Evolutionary conservation across 2,329 filamentous ascomycete species (phyloP).

Genomic region (Fusarium proliferatum): DNA sequence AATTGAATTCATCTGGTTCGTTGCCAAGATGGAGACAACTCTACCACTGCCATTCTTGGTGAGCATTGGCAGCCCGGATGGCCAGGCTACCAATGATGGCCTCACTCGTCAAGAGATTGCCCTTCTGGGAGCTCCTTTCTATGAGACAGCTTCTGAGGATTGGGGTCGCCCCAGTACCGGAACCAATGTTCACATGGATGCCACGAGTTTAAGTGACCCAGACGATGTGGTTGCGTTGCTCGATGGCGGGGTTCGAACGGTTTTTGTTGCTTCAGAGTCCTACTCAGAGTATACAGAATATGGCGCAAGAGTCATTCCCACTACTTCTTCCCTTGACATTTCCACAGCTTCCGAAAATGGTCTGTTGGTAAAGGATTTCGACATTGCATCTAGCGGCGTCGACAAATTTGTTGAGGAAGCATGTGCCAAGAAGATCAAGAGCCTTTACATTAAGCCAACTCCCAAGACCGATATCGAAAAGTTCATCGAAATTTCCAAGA

Average conservation of each 20-base stretch:
- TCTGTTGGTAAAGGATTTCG: slow-evolving; percentile 64
- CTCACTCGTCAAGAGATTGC: slow-evolving; percentile 68
- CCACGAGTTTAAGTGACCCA: slow-evolving; percentile 71
- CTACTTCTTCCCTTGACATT: slow-evolving; percentile 60
- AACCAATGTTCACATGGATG: slow-evolving; percentile 79
- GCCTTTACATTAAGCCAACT: slow-evolving; percentile 63
- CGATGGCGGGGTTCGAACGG: slow-evolving; percentile 84
- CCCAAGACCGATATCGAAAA: slow-evolving; percentile 58
- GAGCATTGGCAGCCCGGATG: slow-evolving; percentile 64
- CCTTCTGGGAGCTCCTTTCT: slow-evolving; percentile 68
- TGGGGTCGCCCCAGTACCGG: slow-evolving; percentile 62
- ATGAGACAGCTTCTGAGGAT: slow-evolving; percentile 62
- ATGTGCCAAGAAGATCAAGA: slow-evolving; percentile 58
- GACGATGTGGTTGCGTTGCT: slow-evolving; percentile 84
- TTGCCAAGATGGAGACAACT: slow-evolving; percentile 68
- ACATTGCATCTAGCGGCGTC: slow-evolving; percentile 55
- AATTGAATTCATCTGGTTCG: slow-evolving; percentile 16
- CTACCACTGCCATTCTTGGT: slow-evolving; percentile 72
- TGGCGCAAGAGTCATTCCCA: slow-evolving; percentile 66
- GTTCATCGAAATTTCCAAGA: slow-evolving; percentile 60
- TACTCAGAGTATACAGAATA: slow-evolving; percentile 68
- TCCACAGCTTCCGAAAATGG: slow-evolving; percentile 60
- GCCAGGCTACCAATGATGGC: slow-evolving; percentile 61
- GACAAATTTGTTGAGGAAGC: slow-evolving; percentile 58
- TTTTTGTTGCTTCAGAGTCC: slow-evolving; percentile 81